Percentiles rank a stretch among this genome's conserved stretches.
Evolutionary conservation across 768 basidiomycete genomes (phyloP).

Genomic region (Lactarius vividus): DNA sequence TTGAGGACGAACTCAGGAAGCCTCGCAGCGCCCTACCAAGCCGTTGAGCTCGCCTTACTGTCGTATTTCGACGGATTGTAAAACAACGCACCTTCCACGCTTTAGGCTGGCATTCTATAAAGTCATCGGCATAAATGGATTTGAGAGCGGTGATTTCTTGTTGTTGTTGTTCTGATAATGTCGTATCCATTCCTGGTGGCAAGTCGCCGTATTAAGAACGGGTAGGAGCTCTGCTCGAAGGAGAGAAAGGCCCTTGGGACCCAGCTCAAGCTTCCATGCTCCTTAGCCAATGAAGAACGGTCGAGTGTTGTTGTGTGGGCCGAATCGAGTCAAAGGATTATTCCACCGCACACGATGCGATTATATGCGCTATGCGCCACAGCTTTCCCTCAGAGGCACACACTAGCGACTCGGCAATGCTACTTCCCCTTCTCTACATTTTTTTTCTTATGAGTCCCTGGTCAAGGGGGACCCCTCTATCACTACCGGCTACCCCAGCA

Average conservation of each 20-base stretch:
- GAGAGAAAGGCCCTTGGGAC: constrained; percentile 62
- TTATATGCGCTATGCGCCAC: background rate
- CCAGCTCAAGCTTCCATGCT: constrained; percentile 75
- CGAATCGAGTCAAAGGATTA: background rate
- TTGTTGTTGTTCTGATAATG: constrained; percentile 59
- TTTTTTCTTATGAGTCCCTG: background rate
- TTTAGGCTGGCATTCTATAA: constrained; percentile 67
- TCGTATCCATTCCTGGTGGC: constrained; percentile 56
- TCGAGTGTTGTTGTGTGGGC: background rate
- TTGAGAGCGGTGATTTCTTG: constrained; percentile 75
- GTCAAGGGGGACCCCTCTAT: constrained; percentile 10
- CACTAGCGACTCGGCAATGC: constrained; percentile 1
- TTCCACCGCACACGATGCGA: background rate
- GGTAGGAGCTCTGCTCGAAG: constrained; percentile 46
- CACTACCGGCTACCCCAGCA: background rate
- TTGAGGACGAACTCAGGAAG: constrained; percentile 76
- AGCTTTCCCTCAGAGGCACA: background rate
- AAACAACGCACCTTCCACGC: constrained; percentile 77
- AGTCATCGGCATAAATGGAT: constrained; percentile 80
- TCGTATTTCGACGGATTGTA: background rate
- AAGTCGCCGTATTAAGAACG: constrained; percentile 20
- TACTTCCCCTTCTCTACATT: constrained; percentile 1
- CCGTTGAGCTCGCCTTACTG: constrained; percentile 14
- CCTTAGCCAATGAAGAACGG: constrained; percentile 8
- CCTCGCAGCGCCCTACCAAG: constrained; percentile 56